Conservation (phyloP, 2,329 filamentous ascomycete species). For the Neodidymelliopsis sp. region DNA sequence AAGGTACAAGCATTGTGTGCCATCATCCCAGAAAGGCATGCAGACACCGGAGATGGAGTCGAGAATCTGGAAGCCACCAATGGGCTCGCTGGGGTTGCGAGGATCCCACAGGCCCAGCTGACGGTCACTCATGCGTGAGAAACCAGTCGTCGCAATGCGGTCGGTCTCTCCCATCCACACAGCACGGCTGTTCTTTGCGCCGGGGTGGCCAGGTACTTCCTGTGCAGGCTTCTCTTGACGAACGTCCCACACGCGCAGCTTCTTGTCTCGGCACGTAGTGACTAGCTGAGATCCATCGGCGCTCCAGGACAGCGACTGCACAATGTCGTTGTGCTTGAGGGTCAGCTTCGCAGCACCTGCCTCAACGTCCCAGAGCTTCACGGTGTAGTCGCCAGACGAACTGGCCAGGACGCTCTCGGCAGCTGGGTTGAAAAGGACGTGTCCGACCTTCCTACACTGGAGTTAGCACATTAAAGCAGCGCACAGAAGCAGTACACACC, state of each 20-base stretch:
- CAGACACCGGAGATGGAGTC: conserved; percentile 97
- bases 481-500: conserved; percentile 58
- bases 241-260: conserved; percentile 96
- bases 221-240: conserved; percentile 88
- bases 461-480: conserved; percentile 23
- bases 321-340: conserved; percentile 87
- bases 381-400: conserved; percentile 89
- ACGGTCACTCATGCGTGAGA: conserved; percentile 97
- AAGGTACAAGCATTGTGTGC: conserved; percentile 92
- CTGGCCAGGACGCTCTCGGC: conserved; percentile 96
- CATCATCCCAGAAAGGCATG: conserved; percentile 99
- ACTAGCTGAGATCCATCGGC: conserved; percentile 84
- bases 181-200: conserved; percentile 95
- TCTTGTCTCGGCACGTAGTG: conserved; percentile 97
- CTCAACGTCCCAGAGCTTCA: conserved; percentile 95
- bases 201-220: conserved; percentile 83
- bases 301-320: conserved; percentile 96
- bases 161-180: conserved; percentile 99
- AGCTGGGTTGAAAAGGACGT: conserved; percentile 96
- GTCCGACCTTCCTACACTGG: conserved; percentile 82
- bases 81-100: conserved; percentile 77
- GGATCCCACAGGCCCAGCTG: conserved; percentile 97
- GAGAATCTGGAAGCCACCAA: conserved; percentile 87
- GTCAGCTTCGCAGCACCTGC: conserved; percentile 76
- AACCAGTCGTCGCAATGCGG: conserved; percentile 93